A percentile compares a stretch with the other conserved stretches of the same genome.
Evolutionary conservation across 306 rosid genomes (phyloP).

Genomic region (Pueraria montana): DNA sequence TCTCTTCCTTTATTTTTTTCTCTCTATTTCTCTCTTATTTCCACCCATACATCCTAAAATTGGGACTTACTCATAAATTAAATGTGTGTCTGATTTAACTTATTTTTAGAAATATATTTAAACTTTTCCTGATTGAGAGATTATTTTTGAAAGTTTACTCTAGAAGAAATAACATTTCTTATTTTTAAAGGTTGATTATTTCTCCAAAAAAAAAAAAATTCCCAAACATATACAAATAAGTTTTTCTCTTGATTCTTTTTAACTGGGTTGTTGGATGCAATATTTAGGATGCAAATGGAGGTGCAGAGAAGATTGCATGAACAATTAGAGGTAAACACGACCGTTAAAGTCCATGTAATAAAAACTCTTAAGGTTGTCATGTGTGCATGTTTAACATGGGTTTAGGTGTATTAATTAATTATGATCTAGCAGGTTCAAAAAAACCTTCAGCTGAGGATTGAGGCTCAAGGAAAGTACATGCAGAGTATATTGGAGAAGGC

Average conservation of each 20-base stretch:
- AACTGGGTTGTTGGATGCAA: conserved; percentile 59
- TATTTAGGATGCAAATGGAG: conserved; percentile 97
- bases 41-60: no score
- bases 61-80: no score
- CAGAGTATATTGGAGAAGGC: conserved; percentile 98
- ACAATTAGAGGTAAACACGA: conserved; percentile 81
- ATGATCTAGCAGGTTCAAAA: conserved; percentile 77
- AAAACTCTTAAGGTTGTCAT: background rate
- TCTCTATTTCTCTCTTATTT: no score
- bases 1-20: no score
- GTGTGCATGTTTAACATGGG: conserved; percentile 19
- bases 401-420: conserved; percentile 24
- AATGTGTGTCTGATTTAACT: background rate
- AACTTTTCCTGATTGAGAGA: background rate
- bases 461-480: conserved; percentile 99
- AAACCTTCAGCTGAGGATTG: conserved; percentile 97
- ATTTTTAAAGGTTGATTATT: background rate
- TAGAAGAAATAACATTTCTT: background rate
- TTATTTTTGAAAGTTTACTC: background rate
- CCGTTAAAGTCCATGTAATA: background rate
- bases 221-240: background rate
- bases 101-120: background rate
- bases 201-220: background rate
- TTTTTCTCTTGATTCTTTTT: background rate
- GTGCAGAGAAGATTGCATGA: conserved; percentile 98